Conservation (phyloP, 495 filamentous ascomycete genomes). For the Cudoniella acicularis region DNA sequence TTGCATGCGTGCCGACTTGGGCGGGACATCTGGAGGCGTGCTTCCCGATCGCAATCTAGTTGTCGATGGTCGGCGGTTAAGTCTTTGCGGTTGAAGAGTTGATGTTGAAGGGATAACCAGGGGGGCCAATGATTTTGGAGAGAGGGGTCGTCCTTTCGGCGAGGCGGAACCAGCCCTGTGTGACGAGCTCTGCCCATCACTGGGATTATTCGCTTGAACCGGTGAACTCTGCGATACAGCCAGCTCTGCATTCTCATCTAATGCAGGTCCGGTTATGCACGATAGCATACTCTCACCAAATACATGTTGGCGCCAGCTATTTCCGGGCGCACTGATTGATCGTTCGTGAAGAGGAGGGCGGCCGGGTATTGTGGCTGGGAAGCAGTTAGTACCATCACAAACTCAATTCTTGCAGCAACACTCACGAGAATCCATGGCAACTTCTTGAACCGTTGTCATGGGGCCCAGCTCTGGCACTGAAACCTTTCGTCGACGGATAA, state of each 20-base stretch:
- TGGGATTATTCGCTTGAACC: slow-evolving; percentile 12
- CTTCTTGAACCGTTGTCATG: slow-evolving; percentile 66
- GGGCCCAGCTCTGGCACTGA: slow-evolving; percentile 61
- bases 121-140: slow-evolving; percentile 46
- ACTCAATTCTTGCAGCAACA: slow-evolving; percentile 9
- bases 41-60: slow-evolving; percentile 38
- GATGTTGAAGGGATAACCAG: slow-evolving; percentile 45
- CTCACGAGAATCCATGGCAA: slow-evolving; percentile 72
- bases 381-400: slow-evolving; percentile 19
- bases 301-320: slow-evolving; percentile 43
- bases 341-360: slow-evolving; percentile 63
- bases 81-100: slow-evolving; percentile 24
- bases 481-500: slow-evolving; percentile 55
- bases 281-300: slow-evolving; percentile 35
- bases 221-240: slow-evolving; percentile 8
- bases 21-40: slow-evolving; percentile 39
- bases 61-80: slow-evolving; percentile 36
- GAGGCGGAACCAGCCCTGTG: slow-evolving; percentile 22
- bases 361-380: slow-evolving; percentile 67
- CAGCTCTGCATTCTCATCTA: slow-evolving; percentile 30
- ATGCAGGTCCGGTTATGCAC: slow-evolving; percentile 28
- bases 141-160: slow-evolving; percentile 40
- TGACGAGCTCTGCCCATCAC: slow-evolving; percentile 9
- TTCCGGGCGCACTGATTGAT: slow-evolving; percentile 60
- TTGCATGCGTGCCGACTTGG: slow-evolving; percentile 33